Conservation (phyloP, 1,139 yeast genomes). For the Saccharomyces hybrid region DNA sequence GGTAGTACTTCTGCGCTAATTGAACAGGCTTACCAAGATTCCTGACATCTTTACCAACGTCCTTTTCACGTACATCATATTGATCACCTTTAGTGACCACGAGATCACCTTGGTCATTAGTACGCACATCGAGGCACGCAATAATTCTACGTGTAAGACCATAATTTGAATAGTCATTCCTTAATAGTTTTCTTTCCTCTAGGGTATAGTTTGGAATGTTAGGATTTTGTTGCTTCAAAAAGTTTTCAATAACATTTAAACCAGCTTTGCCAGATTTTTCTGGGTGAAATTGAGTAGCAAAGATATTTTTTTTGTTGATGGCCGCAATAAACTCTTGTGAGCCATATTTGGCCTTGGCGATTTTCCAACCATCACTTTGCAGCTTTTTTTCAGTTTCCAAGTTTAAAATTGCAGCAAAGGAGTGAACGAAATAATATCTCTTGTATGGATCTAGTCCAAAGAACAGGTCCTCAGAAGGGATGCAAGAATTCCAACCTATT, state of each 20-base stretch:
- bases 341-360: constrained; percentile 69
- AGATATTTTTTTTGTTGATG: constrained; percentile 60
- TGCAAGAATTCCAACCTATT: constrained; percentile 82
- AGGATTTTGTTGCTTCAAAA: constrained; percentile 46
- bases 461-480: constrained; percentile 31
- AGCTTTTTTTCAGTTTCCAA: constrained; percentile 32
- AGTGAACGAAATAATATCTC: constrained; percentile 90
- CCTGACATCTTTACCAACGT: constrained; percentile 51
- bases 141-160: constrained; percentile 86
- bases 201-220: constrained; percentile 17
- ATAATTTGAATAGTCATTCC: constrained; percentile 44
- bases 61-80: constrained; percentile 84
- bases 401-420: constrained; percentile 67
- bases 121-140: constrained; percentile 91
- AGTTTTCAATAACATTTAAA: constrained; percentile 60
- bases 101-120: constrained; percentile 87
- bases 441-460: constrained; percentile 57
- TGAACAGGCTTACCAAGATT: constrained; percentile 94
- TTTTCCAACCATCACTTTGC: constrained; percentile 58
- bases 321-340: constrained; percentile 79
- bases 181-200: constrained; percentile 15
- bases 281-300: constrained; percentile 97
- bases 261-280: constrained; percentile 95
- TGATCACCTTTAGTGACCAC: constrained; percentile 98
- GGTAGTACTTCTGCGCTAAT: constrained; percentile 78